phyloP scores from a whole-genome alignment of 192 early-diverging fungal species.

The Powellomyces hirtus region DNA sequence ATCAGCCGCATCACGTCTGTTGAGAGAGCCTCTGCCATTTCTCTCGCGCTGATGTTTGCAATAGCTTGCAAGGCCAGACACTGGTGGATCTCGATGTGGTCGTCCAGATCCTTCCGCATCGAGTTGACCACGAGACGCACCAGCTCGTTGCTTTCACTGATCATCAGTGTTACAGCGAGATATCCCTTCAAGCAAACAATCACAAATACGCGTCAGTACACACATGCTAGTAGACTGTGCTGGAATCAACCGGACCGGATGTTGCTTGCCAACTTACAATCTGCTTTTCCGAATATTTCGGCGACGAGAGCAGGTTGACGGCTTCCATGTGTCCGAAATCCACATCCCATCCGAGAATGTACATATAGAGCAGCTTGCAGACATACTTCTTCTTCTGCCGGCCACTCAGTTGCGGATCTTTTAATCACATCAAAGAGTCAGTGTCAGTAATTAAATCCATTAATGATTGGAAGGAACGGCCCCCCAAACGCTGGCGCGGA shows the following conservation, averaged over 20 bases:
- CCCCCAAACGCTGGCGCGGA: too few relatives aligned
- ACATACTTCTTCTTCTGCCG: conserved; percentile 99
- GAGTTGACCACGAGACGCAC: conserved; percentile 82
- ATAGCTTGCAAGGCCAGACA: conserved; percentile 94
- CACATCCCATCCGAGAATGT: conserved; percentile 96
- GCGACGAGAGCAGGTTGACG: conserved; percentile 83
- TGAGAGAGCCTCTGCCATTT: conserved; percentile 85
- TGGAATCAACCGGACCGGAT: too few relatives aligned
- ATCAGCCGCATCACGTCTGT: conserved; percentile 82
- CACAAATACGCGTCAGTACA: too few relatives aligned
- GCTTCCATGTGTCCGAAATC: conserved; percentile 99
- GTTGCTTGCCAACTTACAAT: conserved; percentile 84
- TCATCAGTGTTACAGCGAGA: conserved; percentile 87
- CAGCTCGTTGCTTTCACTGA: conserved; percentile 84
- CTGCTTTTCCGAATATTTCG: conserved; percentile 97
- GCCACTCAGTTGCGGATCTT: conserved; percentile 89
- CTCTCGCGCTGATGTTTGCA: conserved; percentile 91
- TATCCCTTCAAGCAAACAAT: conserved; percentile 71
- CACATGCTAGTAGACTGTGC: background rate
- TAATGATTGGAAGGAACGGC: background rate
- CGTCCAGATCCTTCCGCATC: conserved; percentile 83
- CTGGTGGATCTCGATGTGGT: conserved; percentile 78
- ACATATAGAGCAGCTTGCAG: conserved; percentile 99
- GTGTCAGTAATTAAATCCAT: background rate
- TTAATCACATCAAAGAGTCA: background rate